Conservation (phyloP, 176 grass and related monocot species). For the Lolium multiflorum region DNA sequence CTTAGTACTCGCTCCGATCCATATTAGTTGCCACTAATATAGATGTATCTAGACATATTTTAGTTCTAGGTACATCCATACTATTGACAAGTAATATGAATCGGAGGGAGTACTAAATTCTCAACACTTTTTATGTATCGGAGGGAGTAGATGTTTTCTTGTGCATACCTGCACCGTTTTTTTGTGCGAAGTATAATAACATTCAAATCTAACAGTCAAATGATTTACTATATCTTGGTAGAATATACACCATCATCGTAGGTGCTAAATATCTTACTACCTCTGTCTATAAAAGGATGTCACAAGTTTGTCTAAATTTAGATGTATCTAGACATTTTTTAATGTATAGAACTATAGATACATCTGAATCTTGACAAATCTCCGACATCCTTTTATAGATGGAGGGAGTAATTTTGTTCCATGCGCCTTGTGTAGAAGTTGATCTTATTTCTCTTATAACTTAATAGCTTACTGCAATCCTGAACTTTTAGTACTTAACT, state of each 20-base stretch:
- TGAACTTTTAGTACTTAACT: slow-evolving; percentile 8
- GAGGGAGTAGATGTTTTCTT: slow-evolving; percentile 13
- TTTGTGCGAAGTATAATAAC: slow-evolving; percentile 15
- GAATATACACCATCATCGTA: slow-evolving; percentile 12
- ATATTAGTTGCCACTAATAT: too few relatives aligned
- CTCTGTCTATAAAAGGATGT: not conserved
- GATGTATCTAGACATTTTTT: too few relatives aligned
- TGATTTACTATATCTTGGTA: slow-evolving; percentile 30
- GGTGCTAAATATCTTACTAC: not conserved
- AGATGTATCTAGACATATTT: too few relatives aligned
- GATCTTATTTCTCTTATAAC: not conserved
- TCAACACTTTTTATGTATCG: too few relatives aligned
- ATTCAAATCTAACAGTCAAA: slow-evolving; percentile 22
- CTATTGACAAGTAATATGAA: too few relatives aligned
- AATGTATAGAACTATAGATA: too few relatives aligned
- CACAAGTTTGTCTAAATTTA: too few relatives aligned
- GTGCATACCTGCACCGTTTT: slow-evolving; percentile 20
- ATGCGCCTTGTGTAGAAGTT: slow-evolving; percentile 7
- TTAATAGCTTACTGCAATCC: not conserved
- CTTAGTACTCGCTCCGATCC: too few relatives aligned
- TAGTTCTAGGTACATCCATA: too few relatives aligned
- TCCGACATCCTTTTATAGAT: too few relatives aligned
- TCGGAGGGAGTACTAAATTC: too few relatives aligned
- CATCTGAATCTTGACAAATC: too few relatives aligned
- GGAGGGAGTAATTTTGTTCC: not conserved